Base-by-base conservation (phyloP, 2,329 filamentous ascomycete genomes). In the Talaromyces sp. region DNA sequence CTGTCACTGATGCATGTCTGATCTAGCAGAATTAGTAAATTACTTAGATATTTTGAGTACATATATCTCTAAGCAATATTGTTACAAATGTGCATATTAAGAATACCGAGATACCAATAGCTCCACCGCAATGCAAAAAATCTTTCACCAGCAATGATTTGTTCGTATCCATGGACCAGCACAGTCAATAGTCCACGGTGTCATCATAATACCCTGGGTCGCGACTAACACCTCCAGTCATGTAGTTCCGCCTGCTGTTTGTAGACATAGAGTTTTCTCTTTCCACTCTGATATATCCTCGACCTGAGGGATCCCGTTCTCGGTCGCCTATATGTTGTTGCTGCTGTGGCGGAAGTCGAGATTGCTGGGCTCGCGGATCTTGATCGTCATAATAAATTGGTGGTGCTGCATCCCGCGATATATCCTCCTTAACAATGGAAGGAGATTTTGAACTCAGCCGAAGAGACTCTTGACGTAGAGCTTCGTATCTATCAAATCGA, bases 371-470 rank as follows among this genome's bases (percentile, higher is more conserved):
- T 40, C 54, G 54, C 28, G 43, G 35, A 21, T 56, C 54, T 22
- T 56, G 54, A 35, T 56, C 54, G 36, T 56, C 54, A 10, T 50
- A 56, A 31, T 56, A 56, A 13, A 56, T n/a, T n/a, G n/a, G 43
- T n/a, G 33, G 48, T 9, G 57, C 25, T 3, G 45, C 43, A 61
- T 33, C 43, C 53, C 54, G 54, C 5, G 36, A 48, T 40, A 50
- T 31, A 15, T 56, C 54, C 40, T 56, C 41, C 36, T 65, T 61
- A 31, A 56, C 60, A n/a, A 61, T 57, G 28, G 55, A 52, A 17
- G 69, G 67, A n/a, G 69, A 71, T 31, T 62, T 63, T 13, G 68
- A 67, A n/a, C 63, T 57, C 4, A 65, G 60, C 28, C 66, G 63
- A 22, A 64, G 59, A 36, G 63, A 64, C 25, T 59, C 62, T 52